Conservation (phyloP, 768 basidiomycete genomes). For the Lactarius trivialis region DNA sequence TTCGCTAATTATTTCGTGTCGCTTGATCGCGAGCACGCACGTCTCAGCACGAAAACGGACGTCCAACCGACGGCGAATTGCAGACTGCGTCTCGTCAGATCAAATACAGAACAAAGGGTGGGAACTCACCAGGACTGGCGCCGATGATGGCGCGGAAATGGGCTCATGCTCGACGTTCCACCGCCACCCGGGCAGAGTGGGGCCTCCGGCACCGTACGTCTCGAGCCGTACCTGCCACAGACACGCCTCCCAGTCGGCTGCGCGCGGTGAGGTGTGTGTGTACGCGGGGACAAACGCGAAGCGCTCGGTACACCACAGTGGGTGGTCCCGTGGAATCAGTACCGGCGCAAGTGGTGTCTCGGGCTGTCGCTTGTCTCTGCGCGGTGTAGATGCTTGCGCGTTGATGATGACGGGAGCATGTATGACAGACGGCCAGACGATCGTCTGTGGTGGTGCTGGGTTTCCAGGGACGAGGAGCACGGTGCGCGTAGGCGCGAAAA, state of each 20-base stretch:
- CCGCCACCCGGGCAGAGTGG: conserved; percentile 24
- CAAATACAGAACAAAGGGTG: neutral
- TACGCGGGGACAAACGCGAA: conserved; percentile 30
- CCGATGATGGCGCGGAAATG: neutral
- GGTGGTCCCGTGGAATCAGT: conserved; percentile 37
- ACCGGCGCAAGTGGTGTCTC: conserved; percentile 41
- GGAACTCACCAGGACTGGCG: conserved; percentile 4
- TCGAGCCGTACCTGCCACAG: conserved; percentile 60
- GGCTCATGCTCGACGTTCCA: conserved; percentile 7
- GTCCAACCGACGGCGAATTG: conserved; percentile 40
- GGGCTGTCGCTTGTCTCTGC: conserved; percentile 34
- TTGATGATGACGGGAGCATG: conserved; percentile 28
- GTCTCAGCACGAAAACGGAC: conserved; percentile 45
- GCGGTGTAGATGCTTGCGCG: neutral
- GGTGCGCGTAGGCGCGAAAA: conserved; percentile 44
- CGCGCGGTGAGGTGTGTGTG: conserved; percentile 36
- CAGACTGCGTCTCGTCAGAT: conserved; percentile 29
- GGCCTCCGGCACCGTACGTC: conserved; percentile 36
- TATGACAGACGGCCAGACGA: neutral
- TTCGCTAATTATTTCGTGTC: conserved; percentile 33
- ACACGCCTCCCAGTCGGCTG: conserved; percentile 56
- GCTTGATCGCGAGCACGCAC: conserved; percentile 44
- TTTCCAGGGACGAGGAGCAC: conserved; percentile 49
- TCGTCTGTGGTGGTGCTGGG: conserved; percentile 24
- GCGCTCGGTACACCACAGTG: conserved; percentile 58